Conservation (phyloP, 108 stramenopile genomes). For the Conticribra weissflogii region DNA sequence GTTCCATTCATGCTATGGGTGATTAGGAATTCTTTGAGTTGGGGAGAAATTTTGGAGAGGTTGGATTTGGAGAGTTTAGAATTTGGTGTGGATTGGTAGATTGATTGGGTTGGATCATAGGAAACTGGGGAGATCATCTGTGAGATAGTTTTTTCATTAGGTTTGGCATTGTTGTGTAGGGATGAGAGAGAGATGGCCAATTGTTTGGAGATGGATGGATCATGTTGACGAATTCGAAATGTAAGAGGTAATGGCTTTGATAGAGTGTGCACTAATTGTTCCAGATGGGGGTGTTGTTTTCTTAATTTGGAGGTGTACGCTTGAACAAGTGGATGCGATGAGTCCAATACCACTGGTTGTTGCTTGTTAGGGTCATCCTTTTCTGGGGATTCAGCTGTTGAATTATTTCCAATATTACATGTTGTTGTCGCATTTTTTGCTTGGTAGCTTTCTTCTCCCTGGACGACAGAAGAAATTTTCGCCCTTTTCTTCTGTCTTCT, state of each 20-base stretch:
- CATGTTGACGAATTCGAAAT: constrained; percentile 42
- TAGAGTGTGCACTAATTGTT: constrained; percentile 17
- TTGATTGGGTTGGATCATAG: constrained; percentile 31
- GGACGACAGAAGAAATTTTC: not conserved
- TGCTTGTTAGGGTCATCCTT: no score
- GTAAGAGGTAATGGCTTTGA: constrained; percentile 53
- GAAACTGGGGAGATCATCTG: constrained; percentile 35
- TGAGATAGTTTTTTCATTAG: not conserved
- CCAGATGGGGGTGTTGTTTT: constrained; percentile 27
- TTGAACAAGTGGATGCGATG: constrained; percentile 45
- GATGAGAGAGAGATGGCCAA: not conserved
- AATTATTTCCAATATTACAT: not conserved
- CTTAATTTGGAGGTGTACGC: constrained; percentile 24
- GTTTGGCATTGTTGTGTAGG: not conserved
- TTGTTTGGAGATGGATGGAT: constrained; percentile 4
- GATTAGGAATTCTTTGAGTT: constrained; percentile 59
- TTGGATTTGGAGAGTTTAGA: constrained; percentile 43
- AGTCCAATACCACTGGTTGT: not conserved
- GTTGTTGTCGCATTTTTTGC: not conserved
- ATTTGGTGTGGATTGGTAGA: constrained; percentile 50
- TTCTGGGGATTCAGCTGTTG: not conserved
- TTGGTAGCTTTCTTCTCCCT: not conserved
- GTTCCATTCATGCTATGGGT: constrained; percentile 53
- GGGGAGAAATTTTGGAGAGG: constrained; percentile 45
- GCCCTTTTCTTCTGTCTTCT: constrained; percentile 57